Conservation (phyloP, 2,329 filamentous ascomycete species). For the Dichotomopilus funicola region DNA sequence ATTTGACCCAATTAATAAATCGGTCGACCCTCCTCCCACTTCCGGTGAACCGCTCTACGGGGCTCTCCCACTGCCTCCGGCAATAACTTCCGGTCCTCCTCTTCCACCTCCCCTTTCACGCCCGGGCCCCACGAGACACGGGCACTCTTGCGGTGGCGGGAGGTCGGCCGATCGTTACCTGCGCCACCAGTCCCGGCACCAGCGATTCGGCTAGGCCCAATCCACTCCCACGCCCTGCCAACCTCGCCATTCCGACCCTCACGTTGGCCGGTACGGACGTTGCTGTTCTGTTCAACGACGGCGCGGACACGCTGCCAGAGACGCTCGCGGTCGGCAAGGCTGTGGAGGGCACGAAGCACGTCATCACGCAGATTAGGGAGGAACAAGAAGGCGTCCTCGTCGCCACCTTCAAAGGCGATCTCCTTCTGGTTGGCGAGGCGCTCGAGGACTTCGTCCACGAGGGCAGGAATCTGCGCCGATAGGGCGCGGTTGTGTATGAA, state of each 20-base stretch:
- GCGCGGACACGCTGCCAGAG: constrained; percentile 78
- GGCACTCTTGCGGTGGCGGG: constrained; percentile 44
- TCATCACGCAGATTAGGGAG: constrained; percentile 88
- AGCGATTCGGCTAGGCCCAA: constrained; percentile 49
- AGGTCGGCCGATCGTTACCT: constrained; percentile 25
- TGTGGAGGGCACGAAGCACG: constrained; percentile 76
- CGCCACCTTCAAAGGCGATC: constrained; percentile 62
- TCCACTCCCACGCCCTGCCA: constrained; percentile 64
- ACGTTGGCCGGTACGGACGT: constrained; percentile 71
- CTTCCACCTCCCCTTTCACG: constrained; percentile 31
- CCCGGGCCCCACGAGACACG: constrained; percentile 43
- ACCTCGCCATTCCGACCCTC: constrained; percentile 60
- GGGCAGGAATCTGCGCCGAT: constrained; percentile 66
- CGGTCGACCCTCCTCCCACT: constrained; percentile 35
- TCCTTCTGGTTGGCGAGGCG: constrained; percentile 78
- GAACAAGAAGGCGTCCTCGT: constrained; percentile 76
- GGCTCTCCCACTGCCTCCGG: constrained; percentile 17
- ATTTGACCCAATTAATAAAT: constrained; percentile 19
- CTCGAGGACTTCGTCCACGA: constrained; percentile 80
- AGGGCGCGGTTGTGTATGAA: constrained; percentile 59
- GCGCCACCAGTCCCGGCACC: constrained; percentile 9
- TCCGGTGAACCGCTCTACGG: constrained; percentile 26
- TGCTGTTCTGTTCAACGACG: constrained; percentile 90
- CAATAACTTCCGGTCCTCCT: not conserved
- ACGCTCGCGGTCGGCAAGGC: constrained; percentile 64